These are phyloP conservation scores for Hygrophila difformis DNA, from an alignment of 257 asterid genomes.

Conservation along the genomic window DNA sequence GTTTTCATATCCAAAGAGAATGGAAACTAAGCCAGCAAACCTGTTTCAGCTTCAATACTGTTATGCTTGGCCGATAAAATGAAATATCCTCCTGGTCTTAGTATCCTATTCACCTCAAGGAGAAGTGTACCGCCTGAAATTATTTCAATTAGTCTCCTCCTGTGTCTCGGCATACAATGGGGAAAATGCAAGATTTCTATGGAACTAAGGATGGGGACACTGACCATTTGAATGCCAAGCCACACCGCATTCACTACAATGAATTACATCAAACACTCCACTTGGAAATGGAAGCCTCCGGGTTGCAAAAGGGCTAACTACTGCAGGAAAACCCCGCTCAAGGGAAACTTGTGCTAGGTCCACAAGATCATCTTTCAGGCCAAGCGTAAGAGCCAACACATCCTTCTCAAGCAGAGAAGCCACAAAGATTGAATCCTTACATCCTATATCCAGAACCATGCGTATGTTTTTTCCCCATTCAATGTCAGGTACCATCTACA, in stretches of 20 bases:
- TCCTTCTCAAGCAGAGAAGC: slow-evolving; percentile 67
- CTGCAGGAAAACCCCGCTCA: slow-evolving; percentile 90
- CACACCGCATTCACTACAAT: slow-evolving; percentile 69
- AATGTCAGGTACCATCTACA: slow-evolving; percentile 95
- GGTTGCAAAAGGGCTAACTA: slow-evolving; percentile 63
- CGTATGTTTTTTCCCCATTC: slow-evolving; percentile 97
- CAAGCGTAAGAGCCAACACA: slow-evolving; percentile 69
- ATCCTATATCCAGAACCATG: slow-evolving; percentile 73
- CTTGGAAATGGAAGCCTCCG: slow-evolving; percentile 90
- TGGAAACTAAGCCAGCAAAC: slow-evolving; percentile 27
- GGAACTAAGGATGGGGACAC: slow-evolving; percentile 21
- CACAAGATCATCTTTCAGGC: slow-evolving; percentile 78
- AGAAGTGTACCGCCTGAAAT: slow-evolving; percentile 81
- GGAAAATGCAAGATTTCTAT: background rate
- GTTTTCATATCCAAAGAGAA: background rate
- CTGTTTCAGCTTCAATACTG: slow-evolving; percentile 86
- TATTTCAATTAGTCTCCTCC: background rate
- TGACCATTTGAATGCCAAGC: slow-evolving; percentile 86
- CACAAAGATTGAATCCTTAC: slow-evolving; percentile 76
- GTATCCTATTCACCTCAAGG: slow-evolving; percentile 80
- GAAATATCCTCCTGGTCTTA: slow-evolving; percentile 97
- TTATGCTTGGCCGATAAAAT: slow-evolving; percentile 64
- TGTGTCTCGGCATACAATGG: slow-evolving; percentile 1
- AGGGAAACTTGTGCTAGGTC: slow-evolving; percentile 86
- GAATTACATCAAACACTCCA: slow-evolving; percentile 85